These are phyloP conservation scores for Fusarium coffeatum DNA, from an alignment of 2,329 filamentous ascomycete genomes.

Conservation along the genomic window DNA sequence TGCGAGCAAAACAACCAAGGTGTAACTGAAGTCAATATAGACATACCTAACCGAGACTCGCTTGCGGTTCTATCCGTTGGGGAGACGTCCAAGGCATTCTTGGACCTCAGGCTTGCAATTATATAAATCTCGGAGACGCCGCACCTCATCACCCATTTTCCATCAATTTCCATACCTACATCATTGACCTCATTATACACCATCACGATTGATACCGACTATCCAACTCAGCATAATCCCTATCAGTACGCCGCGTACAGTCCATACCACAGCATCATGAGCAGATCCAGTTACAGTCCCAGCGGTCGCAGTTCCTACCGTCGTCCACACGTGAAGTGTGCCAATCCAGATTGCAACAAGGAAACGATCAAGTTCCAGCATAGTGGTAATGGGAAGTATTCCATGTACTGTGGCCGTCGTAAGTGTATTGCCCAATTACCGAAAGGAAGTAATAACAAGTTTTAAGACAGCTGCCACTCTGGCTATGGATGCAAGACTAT, in stretches of 20 bases:
- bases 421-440: not conserved
- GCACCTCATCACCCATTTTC: not conserved
- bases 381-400: not conserved
- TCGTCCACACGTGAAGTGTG: not conserved
- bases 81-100: not conserved
- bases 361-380: not conserved
- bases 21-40: not conserved
- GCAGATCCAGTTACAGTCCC: not conserved
- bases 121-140: not conserved
- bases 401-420: conserved; percentile 3
- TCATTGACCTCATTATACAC: too few species aligned
- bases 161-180: not conserved
- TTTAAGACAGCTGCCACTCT: not conserved
- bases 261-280: not conserved
- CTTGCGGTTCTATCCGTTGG: not conserved
- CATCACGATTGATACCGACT: too few species aligned
- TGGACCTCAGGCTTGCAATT: not conserved
- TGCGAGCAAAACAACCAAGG: not conserved
- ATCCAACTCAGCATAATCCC: not conserved
- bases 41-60: not conserved
- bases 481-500: not conserved
- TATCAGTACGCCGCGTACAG: not conserved
- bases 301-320: not conserved
- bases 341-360: not conserved
- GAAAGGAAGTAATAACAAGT: not conserved